Base-by-base conservation (phyloP, 139 green algal species). In the Prasinococcaceae sp. region DNA sequence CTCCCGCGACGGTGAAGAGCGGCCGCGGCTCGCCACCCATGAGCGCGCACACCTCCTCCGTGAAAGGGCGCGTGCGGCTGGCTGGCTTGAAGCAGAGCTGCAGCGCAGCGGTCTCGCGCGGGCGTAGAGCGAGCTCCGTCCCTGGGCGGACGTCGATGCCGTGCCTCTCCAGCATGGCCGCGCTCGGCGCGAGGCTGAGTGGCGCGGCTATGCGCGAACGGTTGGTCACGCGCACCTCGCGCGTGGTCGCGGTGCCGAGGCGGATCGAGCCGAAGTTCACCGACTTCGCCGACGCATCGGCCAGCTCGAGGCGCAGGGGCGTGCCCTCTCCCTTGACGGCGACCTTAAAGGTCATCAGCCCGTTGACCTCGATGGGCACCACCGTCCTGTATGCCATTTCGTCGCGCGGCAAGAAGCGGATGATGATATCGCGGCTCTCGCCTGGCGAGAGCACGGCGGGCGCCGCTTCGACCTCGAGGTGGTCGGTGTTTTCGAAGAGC, bases 321-420 rank as follows among this genome's bases (percentile, higher is more conserved):
- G 62, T 54, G 42, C 74, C 79, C 53, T 84, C 78, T 36, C 74
- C 75, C 40, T 36, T 61, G 35, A 82, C 16, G 26, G 60, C 44
- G 6, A 90, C 69, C 36, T 70, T 59, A 32, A 86, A 48, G 2
- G 64, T 78, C 70, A 74, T 85, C 4, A 90, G 68, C 10, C 79
- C 79, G 47, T 85, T 88, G 54, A 90, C 55, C 45, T 81, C 60
- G 19, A 90, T 64, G 6, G 63, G 62, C 20, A 86, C 38, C 17
- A 54, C 49, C 12, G 60, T 44, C n/a, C 4, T 10, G 52, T 77
- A 80, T 2, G 26, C 6, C 35, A 45, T 14, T 3, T 48, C 41
- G 10, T 39, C 54, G 3, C 43, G 49, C 6, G 81, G 81, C 40
- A 46, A 61, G 63, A 86, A 87, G 2, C 33, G 67, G 35, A 90